These are phyloP conservation scores for Ceratobasidium sp. DNA, from an alignment of 1,284 basidiomycete genomes.

Conservation along the genomic window DNA sequence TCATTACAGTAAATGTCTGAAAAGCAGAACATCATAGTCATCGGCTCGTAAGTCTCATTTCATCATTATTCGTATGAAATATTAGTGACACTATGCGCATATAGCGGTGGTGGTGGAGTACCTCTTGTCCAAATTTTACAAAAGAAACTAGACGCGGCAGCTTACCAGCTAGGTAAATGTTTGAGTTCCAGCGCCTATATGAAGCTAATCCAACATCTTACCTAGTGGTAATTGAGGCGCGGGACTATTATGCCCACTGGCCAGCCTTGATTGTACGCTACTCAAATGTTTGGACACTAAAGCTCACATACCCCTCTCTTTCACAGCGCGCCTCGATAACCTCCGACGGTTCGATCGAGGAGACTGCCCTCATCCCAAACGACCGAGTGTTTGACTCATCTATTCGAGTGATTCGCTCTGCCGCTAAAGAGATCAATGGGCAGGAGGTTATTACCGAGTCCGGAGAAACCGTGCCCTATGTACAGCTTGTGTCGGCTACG, in stretches of 20 bases:
- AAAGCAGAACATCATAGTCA: constrained; percentile 2
- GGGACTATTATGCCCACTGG: constrained; percentile 16
- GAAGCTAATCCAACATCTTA: not conserved
- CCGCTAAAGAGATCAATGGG: constrained; percentile 13
- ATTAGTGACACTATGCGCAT: not conserved
- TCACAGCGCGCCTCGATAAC: constrained; percentile 53
- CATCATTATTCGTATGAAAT: not conserved
- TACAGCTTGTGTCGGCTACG: constrained; percentile 64
- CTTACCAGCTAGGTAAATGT: not conserved
- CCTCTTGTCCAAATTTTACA: not conserved
- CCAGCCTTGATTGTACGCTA: not conserved
- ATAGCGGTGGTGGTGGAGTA: not conserved
- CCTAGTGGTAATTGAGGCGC: constrained; percentile 3
- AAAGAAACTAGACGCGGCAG: not conserved
- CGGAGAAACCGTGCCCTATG: constrained; percentile 33
- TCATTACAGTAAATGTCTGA: not conserved
- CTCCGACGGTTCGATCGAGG: constrained; percentile 53
- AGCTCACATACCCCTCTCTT: not conserved
- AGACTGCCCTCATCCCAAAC: constrained; percentile 55
- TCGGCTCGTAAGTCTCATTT: constrained; percentile 4
- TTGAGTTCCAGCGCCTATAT: not conserved
- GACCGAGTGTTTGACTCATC: constrained; percentile 33
- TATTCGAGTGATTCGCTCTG: not conserved
- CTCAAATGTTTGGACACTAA: not conserved
- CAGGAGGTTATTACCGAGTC: constrained; percentile 20